These are phyloP conservation scores for Cercophora newfieldiana DNA, from an alignment of 495 filamentous ascomycete species.

Conservation along the genomic window DNA sequence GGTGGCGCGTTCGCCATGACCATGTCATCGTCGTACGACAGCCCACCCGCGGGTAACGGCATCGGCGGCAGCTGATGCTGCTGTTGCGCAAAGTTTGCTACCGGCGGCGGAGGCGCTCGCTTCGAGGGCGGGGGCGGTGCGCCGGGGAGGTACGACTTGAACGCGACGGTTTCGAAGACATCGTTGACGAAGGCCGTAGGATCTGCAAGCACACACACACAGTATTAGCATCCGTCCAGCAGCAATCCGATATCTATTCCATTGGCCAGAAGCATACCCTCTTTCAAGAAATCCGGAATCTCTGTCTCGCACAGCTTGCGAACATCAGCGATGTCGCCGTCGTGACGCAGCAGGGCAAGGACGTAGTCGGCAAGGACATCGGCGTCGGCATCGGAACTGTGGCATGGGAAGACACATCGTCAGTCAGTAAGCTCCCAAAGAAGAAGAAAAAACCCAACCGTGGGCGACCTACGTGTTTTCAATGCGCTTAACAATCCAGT, in stretches of 20 bases:
- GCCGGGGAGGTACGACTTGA: conserved; percentile 61
- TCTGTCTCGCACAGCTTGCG: conserved; percentile 72
- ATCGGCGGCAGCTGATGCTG: conserved; percentile 8
- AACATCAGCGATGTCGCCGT: conserved; percentile 72
- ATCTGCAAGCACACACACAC: conserved; percentile 47
- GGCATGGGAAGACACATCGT: conserved; percentile 14
- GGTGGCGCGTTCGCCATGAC: conserved; percentile 12
- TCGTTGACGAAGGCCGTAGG: conserved; percentile 79
- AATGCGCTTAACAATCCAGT: conserved; percentile 86
- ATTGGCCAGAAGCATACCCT: conserved; percentile 55
- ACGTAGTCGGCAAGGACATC: conserved; percentile 97
- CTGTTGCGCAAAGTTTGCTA: not conserved
- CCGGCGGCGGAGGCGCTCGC: conserved; percentile 19
- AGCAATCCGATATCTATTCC: not conserved
- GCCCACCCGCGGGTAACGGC: conserved; percentile 21
- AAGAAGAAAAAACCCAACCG: no score
- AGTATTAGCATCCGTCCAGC: not conserved
- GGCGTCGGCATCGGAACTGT: conserved; percentile 88
- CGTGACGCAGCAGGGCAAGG: conserved; percentile 80
- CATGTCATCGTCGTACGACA: conserved; percentile 34
- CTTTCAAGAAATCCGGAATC: conserved; percentile 83
- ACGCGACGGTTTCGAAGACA: conserved; percentile 71
- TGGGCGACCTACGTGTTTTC: conserved; percentile 74
- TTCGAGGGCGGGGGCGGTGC: conserved; percentile 46
- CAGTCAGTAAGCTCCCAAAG: not conserved